Base-by-base conservation (phyloP, 192 early-diverging fungal genomes). In the Coemansia sp. region DNA sequence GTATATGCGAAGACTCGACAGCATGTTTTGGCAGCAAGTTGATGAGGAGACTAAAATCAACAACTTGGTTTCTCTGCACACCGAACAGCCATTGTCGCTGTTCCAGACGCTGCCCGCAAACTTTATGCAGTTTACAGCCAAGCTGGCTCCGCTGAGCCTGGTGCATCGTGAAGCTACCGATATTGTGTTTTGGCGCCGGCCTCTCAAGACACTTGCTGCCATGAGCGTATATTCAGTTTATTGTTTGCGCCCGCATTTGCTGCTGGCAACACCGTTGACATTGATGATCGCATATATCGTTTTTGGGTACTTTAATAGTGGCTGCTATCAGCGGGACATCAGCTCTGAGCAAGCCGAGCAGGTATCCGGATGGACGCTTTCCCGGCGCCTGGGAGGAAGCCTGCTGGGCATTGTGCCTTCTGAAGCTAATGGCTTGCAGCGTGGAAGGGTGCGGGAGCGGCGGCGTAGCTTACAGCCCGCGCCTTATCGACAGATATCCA, bases 51-150 rank as follows among this genome's bases (percentile, higher is more conserved):
- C 63, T 6, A 62, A 57, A 30, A 30, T 65, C 28, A 79, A 79
- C 48, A 23, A 35, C 48, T 51, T 68, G 42, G 62, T 69, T 2
- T 72, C 70, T 19, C 54, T 48, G 10, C 69, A 72, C 31, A 40
- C 76, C 15, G 70, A 79, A 37, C 76, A 71, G 70, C 76, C 76
- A 14, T 50, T 79, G 31, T 79, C 76, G 57, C 55, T 79, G 61
- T 71, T 71, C 21, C 70, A 71, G 30, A 79, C 76, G 44, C 65
- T 79, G 51, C 76, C 76, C 0, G 59, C 68, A 26, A 79, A 79
- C 53, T 72, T 79, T 65, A 79, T 79, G 65, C 68, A 79, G 65
- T 79, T 79, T 35, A 72, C 70, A 9, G 76, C 76, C 20, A 79
- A 79, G 41, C 57, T 72, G 43, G 76, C 69, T 3, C 70, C 76